These are phyloP conservation scores for Fusarium mundagurra DNA, from an alignment of 2,329 filamentous ascomycete genomes.

Conservation along the genomic window DNA sequence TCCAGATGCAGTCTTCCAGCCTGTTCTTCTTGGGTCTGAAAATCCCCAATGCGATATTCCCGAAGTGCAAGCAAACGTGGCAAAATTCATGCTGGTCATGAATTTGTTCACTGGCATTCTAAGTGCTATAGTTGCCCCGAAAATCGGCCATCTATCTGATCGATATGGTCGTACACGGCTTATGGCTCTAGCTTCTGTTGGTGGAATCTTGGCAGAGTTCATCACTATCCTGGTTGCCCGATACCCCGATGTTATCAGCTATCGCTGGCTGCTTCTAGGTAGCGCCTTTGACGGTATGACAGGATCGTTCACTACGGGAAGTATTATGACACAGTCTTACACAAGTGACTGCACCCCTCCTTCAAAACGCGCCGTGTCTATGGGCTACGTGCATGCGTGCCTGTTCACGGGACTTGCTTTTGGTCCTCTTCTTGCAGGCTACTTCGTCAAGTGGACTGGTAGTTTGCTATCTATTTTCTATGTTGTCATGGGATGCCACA, in stretches of 20 bases:
- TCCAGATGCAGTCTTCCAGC: slow-evolving; percentile 68
- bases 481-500: slow-evolving; percentile 76
- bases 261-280: slow-evolving; percentile 82
- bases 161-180: slow-evolving; percentile 82
- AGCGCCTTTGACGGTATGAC: slow-evolving; percentile 82
- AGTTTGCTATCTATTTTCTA: slow-evolving; percentile 87
- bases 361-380: slow-evolving; percentile 80
- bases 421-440: slow-evolving; percentile 83
- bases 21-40: slow-evolving; percentile 72
- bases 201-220: slow-evolving; percentile 78
- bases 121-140: slow-evolving; percentile 83
- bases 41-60: slow-evolving; percentile 84
- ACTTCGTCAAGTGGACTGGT: slow-evolving; percentile 80
- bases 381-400: slow-evolving; percentile 90
- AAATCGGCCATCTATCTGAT: slow-evolving; percentile 86
- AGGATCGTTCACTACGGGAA: slow-evolving; percentile 88
- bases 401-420: slow-evolving; percentile 90
- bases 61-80: slow-evolving; percentile 79
- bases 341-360: slow-evolving; percentile 88
- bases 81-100: slow-evolving; percentile 80
- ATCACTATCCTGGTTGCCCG: slow-evolving; percentile 82
- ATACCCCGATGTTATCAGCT: slow-evolving; percentile 76
- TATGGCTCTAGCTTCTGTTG: slow-evolving; percentile 76
- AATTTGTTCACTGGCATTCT: slow-evolving; percentile 79
- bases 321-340: slow-evolving; percentile 83